Conservation (phyloP, 139 green algal species). For the Coelastrella sp. region DNA sequence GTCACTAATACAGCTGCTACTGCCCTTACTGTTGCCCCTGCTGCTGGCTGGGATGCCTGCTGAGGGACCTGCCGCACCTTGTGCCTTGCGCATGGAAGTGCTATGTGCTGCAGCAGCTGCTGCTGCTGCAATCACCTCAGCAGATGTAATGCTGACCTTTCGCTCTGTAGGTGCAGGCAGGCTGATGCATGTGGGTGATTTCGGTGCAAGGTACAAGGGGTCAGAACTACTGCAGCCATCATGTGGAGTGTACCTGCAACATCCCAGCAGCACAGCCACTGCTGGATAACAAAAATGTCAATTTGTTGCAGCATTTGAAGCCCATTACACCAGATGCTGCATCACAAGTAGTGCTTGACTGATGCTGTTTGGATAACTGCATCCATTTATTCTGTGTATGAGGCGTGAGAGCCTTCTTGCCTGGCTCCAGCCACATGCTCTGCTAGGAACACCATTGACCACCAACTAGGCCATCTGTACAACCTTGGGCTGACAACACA, state of each 20-base stretch:
- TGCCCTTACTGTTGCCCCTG: not conserved
- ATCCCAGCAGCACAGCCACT: not conserved
- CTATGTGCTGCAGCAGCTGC: not conserved
- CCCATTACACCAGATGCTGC: no score
- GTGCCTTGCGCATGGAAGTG: not conserved
- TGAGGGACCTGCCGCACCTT: not conserved
- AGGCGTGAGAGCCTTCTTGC: no score
- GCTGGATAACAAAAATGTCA: no score
- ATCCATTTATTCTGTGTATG: no score
- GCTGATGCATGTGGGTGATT: not conserved
- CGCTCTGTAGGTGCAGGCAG: not conserved
- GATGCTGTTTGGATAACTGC: no score
- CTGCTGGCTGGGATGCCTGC: not conserved
- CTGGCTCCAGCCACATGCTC: no score
- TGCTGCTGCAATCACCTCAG: not conserved
- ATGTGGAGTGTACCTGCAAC: not conserved
- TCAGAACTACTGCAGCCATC: not conserved
- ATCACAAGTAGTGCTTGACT: no score
- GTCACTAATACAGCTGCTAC: not conserved
- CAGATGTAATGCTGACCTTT: not conserved
- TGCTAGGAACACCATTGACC: no score
- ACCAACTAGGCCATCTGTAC: no score
- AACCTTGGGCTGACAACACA: no score
- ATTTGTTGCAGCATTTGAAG: no score
- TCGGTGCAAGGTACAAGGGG: constrained; percentile 21